Evolutionary conservation across 2,329 filamentous ascomycete genomes (phyloP).

Genomic region (Ceratocystis destructans): DNA sequence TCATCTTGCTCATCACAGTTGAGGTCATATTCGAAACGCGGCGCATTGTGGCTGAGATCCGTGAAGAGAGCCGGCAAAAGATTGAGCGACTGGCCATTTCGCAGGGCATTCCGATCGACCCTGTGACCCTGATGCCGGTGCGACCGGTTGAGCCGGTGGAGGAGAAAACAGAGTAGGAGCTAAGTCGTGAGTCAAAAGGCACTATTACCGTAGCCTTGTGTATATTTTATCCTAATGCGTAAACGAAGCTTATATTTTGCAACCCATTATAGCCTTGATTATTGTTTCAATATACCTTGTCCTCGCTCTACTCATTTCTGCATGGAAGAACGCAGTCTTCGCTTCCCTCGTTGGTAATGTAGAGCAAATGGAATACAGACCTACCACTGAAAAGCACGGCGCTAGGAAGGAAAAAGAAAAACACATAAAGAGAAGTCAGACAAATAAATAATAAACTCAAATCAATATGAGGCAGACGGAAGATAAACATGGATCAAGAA

Average conservation of each 20-base stretch:
- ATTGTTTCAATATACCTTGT: too few species aligned
- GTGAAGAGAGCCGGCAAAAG: constrained; percentile 26
- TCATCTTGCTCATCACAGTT: constrained; percentile 83
- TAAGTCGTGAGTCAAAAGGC: not conserved
- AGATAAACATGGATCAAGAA: too few species aligned
- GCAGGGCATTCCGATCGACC: constrained; percentile 16
- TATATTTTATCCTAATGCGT: too few species aligned
- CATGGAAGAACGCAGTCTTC: too few species aligned
- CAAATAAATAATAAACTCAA: constrained; percentile 13
- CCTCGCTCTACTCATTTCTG: too few species aligned
- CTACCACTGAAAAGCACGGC: not conserved
- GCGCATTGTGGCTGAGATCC: constrained; percentile 52
- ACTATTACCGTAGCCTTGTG: not conserved
- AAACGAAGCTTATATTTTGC: too few species aligned
- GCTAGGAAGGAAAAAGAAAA: not conserved
- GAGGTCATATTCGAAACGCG: constrained; percentile 82
- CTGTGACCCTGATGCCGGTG: constrained; percentile 12
- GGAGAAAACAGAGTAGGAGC: not conserved
- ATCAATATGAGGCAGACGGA: not conserved
- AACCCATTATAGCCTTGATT: too few species aligned
- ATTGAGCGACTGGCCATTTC: constrained; percentile 18
- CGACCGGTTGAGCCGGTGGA: not conserved
- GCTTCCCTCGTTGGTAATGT: too few species aligned
- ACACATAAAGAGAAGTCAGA: not conserved
- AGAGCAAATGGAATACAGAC: not conserved